Base-by-base conservation (phyloP, 2,329 filamentous ascomycete genomes). In the Fusarium buxicola region DNA sequence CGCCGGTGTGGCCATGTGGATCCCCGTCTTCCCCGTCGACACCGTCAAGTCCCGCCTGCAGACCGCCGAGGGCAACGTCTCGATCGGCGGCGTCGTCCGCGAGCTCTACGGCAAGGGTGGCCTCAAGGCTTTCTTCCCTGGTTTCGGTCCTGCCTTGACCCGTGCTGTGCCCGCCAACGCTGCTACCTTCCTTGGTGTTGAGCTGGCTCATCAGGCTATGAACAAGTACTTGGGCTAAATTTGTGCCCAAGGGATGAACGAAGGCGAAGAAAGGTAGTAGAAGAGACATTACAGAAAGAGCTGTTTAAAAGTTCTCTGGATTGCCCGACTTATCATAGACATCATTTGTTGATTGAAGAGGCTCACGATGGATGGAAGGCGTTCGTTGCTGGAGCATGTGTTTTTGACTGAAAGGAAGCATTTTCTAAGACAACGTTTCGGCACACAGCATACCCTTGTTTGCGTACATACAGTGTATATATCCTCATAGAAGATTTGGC, bases 1-100 rank as follows among this genome's bases (percentile, higher is more conserved):
- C 5, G 95, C 95, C 0, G 95, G 95, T 73, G 87, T 99, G 24
- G 95, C 95, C 63, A 99, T 99, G 95, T 99, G 95, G 95, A 95
- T 97, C 68, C 94, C 95, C 50, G 94, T 99, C 36, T 99, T 99
- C 86, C 95, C 95, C 18, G 86, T 99, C 65, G 95, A 99, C 74
- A 99, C 95, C 0, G 89, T 99, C 80, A 99, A 99, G 86, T 94
- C 90, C 64, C 84, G 94, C 32, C 80, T 99, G 75, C 95, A 99
- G 84, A 96, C 92, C 38, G 92, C 92, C 36, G 91, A 95, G 73
- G 93, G 92, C 44, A 90, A 90, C 68, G 89, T 93, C 45, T 92
- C 90, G 0, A 87, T 99, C 47, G 85, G 88, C 13, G 89, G 91
- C 8, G 92, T 95, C 28, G 86, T 99, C 47, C 84, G 86, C 65